Base-by-base conservation (phyloP, 768 basidiomycete genomes). In the Termitomyces sp. region DNA sequence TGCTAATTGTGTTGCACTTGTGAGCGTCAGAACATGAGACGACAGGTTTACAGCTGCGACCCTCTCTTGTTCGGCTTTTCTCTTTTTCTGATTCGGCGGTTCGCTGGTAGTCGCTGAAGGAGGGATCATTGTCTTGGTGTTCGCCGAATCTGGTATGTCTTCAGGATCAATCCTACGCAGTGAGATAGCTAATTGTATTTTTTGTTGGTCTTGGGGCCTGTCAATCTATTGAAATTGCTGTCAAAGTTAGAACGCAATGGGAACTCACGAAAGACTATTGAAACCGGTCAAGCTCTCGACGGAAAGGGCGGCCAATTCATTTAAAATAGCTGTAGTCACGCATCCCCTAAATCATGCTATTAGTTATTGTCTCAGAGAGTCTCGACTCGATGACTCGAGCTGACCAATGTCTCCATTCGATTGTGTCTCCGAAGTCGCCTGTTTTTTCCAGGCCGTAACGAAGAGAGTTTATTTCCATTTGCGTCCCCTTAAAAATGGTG, bases 401-500 rank as follows among this genome's bases (percentile, higher is more conserved):
- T 65, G 71, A 89, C 89, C 90, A 92, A 64, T 92, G 90, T 44
- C 83, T 76, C 91, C 91, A 92, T 66, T 85, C 78, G 3, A 91
- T 82, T 0, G 77, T 81, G 69, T 89, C 86, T 50, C 87, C 83
- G 53, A 78, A 83, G 41, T 77, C 71, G 20, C 69, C 73, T 9
- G 67, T 66, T 7, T 69, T 70, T 6, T 78, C 77, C 54, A 75
- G 72, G 0, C 90, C 90, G 64, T 91, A 90, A n/a, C 90, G 75
- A 59, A 92, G 71, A 18, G 76, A 77, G 2, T 86, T 87, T 16
- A 76, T 69, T n/a, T 76, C 71, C 41, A 92, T 81, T 0, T 66
- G 51, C 1, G 81, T 69, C 38, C 82, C 84, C 77, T 79, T 57
- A 13, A 56, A 56, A 54, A 33, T 20, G 41, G 36, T 18, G 20